These are phyloP conservation scores for Trametes gibbosa DNA, from an alignment of 768 basidiomycete species.

Conservation along the genomic window DNA sequence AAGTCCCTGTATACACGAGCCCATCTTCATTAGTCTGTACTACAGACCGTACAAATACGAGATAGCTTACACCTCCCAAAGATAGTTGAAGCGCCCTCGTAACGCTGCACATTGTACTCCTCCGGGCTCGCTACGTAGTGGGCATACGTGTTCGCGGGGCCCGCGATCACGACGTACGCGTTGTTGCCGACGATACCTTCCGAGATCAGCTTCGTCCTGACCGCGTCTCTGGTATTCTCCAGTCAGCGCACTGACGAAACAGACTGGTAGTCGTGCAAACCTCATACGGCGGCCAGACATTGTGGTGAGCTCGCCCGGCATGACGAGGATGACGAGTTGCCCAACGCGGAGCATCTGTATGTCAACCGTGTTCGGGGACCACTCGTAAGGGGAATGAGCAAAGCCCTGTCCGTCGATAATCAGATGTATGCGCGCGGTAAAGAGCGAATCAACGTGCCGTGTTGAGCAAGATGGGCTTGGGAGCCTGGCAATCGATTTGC, in stretches of 20 bases:
- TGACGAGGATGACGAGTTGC: conserved; percentile 70
- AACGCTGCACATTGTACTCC: conserved; percentile 72
- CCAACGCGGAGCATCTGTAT: conserved; percentile 78
- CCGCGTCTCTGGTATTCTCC: conserved; percentile 48
- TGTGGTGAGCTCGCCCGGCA: conserved; percentile 79
- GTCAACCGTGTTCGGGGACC: conserved; percentile 72
- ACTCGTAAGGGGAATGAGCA: conserved; percentile 65
- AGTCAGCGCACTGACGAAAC: background rate
- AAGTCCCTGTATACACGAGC: conserved; percentile 45
- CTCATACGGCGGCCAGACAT: conserved; percentile 78
- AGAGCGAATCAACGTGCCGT: conserved; percentile 43
- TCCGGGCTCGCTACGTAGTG: conserved; percentile 74
- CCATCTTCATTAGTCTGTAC: background rate
- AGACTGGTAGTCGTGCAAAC: conserved; percentile 30
- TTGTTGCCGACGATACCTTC: conserved; percentile 60
- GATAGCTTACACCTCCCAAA: conserved; percentile 64
- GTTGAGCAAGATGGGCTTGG: conserved; percentile 79
- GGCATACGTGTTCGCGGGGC: conserved; percentile 79
- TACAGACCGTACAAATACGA: background rate
- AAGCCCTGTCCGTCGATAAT: conserved; percentile 46
- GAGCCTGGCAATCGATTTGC: conserved; percentile 68
- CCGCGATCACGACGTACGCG: conserved; percentile 75
- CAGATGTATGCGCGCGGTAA: background rate
- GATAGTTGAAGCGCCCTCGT: conserved; percentile 79
- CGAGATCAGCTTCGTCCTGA: conserved; percentile 63